Evolutionary conservation across 192 early-diverging fungal species (phyloP), one percentile per base, ranked within the genome.

Genomic region (Coemansia sp.): DNA sequence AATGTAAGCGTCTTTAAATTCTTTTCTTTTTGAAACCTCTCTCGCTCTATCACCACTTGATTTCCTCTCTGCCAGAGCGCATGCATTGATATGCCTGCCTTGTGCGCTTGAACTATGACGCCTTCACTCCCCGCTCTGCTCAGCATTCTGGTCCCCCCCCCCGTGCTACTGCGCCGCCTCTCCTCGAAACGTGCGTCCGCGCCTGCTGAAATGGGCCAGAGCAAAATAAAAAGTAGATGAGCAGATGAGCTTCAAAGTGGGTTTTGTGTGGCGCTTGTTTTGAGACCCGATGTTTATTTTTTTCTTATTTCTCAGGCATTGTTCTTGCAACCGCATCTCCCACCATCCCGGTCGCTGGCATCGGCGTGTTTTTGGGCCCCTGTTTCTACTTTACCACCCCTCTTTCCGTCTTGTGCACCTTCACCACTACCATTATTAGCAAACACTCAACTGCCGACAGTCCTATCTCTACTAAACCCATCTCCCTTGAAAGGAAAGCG

Each of bases 1-100:
- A 84, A 83, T 93, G 86, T 79, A 79, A 82, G 87, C 81, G 61
- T 33, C 34, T 12, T 17, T 22, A 11, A 35, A 9, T 3, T 55
- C n/a, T n/a, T n/a, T n/a, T n/a, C n/a, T n/a, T n/a, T 46, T 43
- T 46, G 22, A 26, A 46, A 27, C 44, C 39, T 36, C 17, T 34
- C 21, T 40, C 50, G 17, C 38, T 63, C 24, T 34, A 9, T 44
- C 18, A 8, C 24, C 38, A 21, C 33, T 14, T 33, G 18, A 41
- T 44, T 60, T 44, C 39, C 8, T 36, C 32, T 46, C 32, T 48
- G 7, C 8, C 26, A 19, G 41, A 41, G 26, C 14, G 2, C 27
- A n/a, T n/a, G n/a, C n/a, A n/a, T n/a, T n/a, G n/a, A n/a, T n/a
- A n/a, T n/a, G n/a, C n/a, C n/a, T n/a, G n/a, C n/a, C n/a, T n/a